Base-by-base conservation (phyloP, 176 grass and related monocot genomes). In the Rhipidocladum racemiflorum region DNA sequence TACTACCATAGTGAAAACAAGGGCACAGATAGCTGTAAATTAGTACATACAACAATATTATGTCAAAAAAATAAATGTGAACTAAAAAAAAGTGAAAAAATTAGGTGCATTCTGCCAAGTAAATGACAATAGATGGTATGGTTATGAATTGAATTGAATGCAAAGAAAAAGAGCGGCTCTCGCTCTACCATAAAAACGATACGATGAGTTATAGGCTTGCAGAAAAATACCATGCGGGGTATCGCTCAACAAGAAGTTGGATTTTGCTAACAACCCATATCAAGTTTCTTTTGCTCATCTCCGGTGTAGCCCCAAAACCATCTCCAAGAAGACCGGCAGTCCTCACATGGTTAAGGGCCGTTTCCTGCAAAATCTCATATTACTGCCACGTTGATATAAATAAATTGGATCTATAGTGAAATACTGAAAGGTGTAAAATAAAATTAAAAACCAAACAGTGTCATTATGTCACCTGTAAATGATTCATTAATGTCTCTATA, bases 261-360 rank as follows among this genome's bases (percentile, higher is more conserved):
- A 99, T 99, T 90, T 94, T 99, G 78, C 93, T 96, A 83, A 99
- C 93, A 44, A 99, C 97, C 97, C 97, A 99, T 39, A 99, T 99
- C 72, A 99, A 89, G 76, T 96, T 96, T 36, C 87, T 85, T 80
- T 99, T 99, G 85, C 91, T 96, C 97, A 99, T 99, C 81, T 99
- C 97, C 1, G 93, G 97, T 5, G 97, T 99, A 59, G 93, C 91
- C 1, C 97, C 97, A 75, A 95, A 99, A 69, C 97, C 97, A 83
- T 96, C 93, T 30, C 91, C 97, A 40, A 99, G 80, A 44, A 99
- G 91, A 44, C 97, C 97, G 32, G 89, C 97, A 51, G 84, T 84
- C 64, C 76, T 96, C 69, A 99, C 97, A 81, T 99, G 97, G 40
- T 99, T 99, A 82, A 99, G 92, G 11, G 93, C 97, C 6, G 97